Evolutionary conservation across 2,329 filamentous ascomycete genomes (phyloP).

Genomic region (Sclerotinia minor): DNA sequence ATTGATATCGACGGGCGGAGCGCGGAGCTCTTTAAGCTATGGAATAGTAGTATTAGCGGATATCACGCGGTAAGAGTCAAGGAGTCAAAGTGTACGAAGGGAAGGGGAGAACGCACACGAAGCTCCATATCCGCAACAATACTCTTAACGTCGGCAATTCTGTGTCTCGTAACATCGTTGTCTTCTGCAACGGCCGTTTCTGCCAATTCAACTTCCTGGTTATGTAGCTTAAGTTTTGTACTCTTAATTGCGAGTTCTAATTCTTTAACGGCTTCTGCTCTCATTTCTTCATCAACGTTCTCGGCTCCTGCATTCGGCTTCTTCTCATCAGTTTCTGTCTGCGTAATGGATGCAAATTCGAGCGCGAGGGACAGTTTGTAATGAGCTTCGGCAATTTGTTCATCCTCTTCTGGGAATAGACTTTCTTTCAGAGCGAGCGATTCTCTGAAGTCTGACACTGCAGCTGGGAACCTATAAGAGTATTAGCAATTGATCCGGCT

Average conservation of each 20-base stretch:
- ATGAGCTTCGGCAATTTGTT: constrained; percentile 88
- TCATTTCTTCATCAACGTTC: constrained; percentile 64
- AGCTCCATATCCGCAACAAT: constrained; percentile 74
- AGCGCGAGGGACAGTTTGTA: constrained; percentile 94
- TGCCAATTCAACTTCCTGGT: constrained; percentile 66
- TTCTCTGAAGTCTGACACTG: constrained; percentile 79
- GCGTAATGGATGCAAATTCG: constrained; percentile 84
- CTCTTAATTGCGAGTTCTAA: constrained; percentile 73
- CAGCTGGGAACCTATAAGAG: constrained; percentile 66
- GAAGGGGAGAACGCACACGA: background rate
- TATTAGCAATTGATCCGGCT: constrained; percentile 29
- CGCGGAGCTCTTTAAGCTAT: constrained; percentile 67
- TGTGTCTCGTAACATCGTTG: constrained; percentile 60
- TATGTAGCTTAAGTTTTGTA: constrained; percentile 68
- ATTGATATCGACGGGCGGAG: constrained; percentile 59
- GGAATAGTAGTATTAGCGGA: constrained; percentile 26
- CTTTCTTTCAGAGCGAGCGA: constrained; percentile 77
- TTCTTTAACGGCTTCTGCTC: constrained; percentile 69
- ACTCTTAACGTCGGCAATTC: constrained; percentile 73
- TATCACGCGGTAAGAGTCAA: constrained; percentile 8
- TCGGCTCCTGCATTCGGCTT: constrained; percentile 45
- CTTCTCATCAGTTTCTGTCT: constrained; percentile 52
- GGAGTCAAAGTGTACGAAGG: too few relatives aligned
- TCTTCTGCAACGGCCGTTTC: constrained; percentile 65
- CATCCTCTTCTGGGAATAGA: constrained; percentile 76